A percentile compares a stretch with the other conserved stretches of the same genome.
These are phyloP conservation scores for Rhododendron henanense DNA, from an alignment of 148 eudicot species.

Conservation along the genomic window DNA sequence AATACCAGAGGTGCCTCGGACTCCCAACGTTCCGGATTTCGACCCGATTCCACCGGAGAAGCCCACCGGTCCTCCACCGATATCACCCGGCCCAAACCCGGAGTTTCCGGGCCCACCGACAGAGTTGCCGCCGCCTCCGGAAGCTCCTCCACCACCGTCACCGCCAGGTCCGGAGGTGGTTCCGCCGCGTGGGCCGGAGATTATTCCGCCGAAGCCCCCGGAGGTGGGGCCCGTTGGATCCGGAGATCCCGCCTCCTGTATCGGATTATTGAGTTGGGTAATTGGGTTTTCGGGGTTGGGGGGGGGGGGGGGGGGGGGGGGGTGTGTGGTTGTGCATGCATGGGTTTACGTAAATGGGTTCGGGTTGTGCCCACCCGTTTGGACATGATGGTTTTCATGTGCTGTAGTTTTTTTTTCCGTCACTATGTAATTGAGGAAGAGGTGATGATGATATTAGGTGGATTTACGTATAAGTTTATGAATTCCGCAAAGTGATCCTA, in stretches of 20 bases:
- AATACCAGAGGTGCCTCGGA: conserved; percentile 10
- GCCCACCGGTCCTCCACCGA: conserved; percentile 16
- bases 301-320: too few relatives aligned
- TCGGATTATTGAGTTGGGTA: not conserved
- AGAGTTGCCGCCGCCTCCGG: not conserved
- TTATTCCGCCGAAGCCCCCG: not conserved
- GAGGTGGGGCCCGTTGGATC: not conserved
- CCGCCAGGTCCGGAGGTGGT: not conserved
- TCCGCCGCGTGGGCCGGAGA: not conserved
- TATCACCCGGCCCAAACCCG: conserved; percentile 9
- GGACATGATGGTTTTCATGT: not conserved
- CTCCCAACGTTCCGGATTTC: conserved; percentile 21
- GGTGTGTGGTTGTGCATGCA: not conserved
- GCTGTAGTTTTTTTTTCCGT: too few relatives aligned
- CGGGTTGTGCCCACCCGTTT: not conserved
- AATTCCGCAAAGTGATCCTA: too few relatives aligned
- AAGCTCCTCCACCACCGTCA: not conserved
- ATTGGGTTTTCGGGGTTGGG: not conserved
- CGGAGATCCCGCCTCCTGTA: not conserved
- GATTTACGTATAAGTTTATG: too few relatives aligned
- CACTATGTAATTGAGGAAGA: too few relatives aligned
- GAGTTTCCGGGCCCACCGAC: conserved; percentile 27
- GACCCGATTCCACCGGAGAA: conserved; percentile 22
- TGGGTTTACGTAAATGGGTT: not conserved
- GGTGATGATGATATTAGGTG: too few relatives aligned